These are phyloP conservation scores for Citrus unshiu DNA, from an alignment of 345 rosid genomes.

Conservation along the genomic window DNA sequence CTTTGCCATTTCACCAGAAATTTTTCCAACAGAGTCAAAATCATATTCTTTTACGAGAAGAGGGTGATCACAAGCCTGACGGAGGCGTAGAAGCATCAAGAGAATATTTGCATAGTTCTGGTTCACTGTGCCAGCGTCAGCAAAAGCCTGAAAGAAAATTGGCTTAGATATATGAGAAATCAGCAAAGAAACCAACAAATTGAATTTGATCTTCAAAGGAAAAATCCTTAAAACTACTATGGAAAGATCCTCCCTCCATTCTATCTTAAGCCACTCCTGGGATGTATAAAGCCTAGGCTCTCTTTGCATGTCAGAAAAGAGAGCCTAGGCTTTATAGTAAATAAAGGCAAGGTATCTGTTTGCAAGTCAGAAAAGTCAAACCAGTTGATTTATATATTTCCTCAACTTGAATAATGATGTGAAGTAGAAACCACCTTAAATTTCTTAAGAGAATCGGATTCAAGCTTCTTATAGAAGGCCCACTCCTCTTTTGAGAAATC, in stretches of 20 bases:
- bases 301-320: neutral
- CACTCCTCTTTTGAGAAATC: slow-evolving; percentile 84
- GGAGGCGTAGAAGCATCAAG: slow-evolving; percentile 91
- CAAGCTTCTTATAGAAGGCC: slow-evolving; percentile 75
- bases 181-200: slow-evolving; percentile 7
- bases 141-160: slow-evolving; percentile 61
- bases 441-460: slow-evolving; percentile 73
- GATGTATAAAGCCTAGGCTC: neutral
- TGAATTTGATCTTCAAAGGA: slow-evolving; percentile 6
- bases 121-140: slow-evolving; percentile 87
- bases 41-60: slow-evolving; percentile 59
- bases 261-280: neutral
- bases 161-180: slow-evolving; percentile 4
- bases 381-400: neutral
- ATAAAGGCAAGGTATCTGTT: neutral
- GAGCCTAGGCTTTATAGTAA: too few species aligned
- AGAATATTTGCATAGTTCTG: slow-evolving; percentile 97
- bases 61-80: slow-evolving; percentile 98
- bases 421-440: slow-evolving; percentile 56
- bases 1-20: slow-evolving; percentile 64
- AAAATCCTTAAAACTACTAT: neutral
- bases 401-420: neutral
- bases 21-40: slow-evolving; percentile 61
- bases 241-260: neutral
- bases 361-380: neutral